phyloP scores from a whole-genome alignment of 768 basidiomycete genomes.

The Leccinum obscurum region DNA sequence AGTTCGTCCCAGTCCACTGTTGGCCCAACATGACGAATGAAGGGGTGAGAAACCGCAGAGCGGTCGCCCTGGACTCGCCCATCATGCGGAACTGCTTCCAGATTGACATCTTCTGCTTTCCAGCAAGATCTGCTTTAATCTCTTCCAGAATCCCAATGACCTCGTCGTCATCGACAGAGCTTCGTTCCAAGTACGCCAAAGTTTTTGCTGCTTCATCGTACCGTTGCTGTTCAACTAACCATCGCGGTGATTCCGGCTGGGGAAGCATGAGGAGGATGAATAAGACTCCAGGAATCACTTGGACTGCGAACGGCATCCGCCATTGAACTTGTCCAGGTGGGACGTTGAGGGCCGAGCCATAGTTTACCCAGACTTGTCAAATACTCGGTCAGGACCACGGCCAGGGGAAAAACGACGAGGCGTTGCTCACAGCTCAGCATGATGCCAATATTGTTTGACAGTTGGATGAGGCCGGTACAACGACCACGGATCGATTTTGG shows the following conservation, averaged over 20 bases:
- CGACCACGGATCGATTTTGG: conserved; percentile 50
- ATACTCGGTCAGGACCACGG: conserved; percentile 3
- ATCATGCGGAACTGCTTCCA: conserved; percentile 41
- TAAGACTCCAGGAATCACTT: conserved; percentile 52
- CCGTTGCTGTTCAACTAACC: conserved; percentile 48
- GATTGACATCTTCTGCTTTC: conserved; percentile 38
- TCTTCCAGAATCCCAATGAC: conserved; percentile 43
- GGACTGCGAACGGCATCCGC: conserved; percentile 53
- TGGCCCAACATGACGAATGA: conserved; percentile 47
- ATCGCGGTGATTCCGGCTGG: conserved; percentile 59
- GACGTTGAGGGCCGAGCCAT: conserved; percentile 38
- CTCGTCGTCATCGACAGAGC: conserved; percentile 32
- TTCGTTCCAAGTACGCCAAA: conserved; percentile 39
- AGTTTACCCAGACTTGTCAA: conserved; percentile 48
- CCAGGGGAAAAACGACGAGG: background rate
- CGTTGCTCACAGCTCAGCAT: conserved; percentile 36
- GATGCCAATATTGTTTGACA: conserved; percentile 31
- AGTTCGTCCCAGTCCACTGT: conserved; percentile 55
- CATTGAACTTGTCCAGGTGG: conserved; percentile 45
- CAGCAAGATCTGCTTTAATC: conserved; percentile 48
- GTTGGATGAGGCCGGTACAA: conserved; percentile 46
- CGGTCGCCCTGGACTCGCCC: conserved; percentile 44
- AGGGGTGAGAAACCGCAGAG: conserved; percentile 46
- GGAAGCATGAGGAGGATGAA: conserved; percentile 47
- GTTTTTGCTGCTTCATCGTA: conserved; percentile 42